Evolutionary conservation across 768 basidiomycete species (phyloP), one percentile per base, ranked within the genome.

Genomic region (Boletellus sp.): DNA sequence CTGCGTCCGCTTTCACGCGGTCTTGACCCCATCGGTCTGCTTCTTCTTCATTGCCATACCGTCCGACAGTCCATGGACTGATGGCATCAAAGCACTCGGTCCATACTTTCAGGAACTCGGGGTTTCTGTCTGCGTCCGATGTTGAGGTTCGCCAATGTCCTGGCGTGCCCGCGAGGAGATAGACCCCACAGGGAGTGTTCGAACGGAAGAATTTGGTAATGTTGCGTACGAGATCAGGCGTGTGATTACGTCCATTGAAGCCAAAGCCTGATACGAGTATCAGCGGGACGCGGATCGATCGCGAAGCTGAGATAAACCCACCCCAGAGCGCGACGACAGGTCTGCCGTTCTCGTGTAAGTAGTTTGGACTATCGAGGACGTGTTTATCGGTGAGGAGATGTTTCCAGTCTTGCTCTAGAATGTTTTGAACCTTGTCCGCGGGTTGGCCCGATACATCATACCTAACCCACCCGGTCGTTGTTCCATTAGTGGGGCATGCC

Each of bases 371-470:
- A 54, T 87, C 81, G 20, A 91, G 70, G 13, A 90, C 60, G 17
- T 75, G 72, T 58, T 83, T 75, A 19, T 80, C 72, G 41, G 69
- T 76, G 22, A 90, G 61, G 35, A 93, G 81, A 62, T 90, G 87
- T 6, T 66, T 58, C 85, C 87, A 90, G 65, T 93, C 90, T 39
- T 76, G 75, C 56, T 86, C 78, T 15, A 93, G 66, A 38, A 89
- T 73, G 8, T 70, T 69, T 45, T 79, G 80, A n/a, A 93, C 77
- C 47, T 81, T 80, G 47, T 85, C 80, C 6, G 84, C 73, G 20
- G 84, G 69, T n/a, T 91, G 82, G 17, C 87, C 86, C 9, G 87
- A 79, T 3, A 92, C 82, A 64, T 92, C 89, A 62, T 92, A 91
- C 88, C 89, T 90, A 50, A 12, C 37, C 20, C 56, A 16, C 17